phyloP scores from a whole-genome alignment of 2,329 filamentous ascomycete genomes.

The Rhytidhysteron rufulum region DNA sequence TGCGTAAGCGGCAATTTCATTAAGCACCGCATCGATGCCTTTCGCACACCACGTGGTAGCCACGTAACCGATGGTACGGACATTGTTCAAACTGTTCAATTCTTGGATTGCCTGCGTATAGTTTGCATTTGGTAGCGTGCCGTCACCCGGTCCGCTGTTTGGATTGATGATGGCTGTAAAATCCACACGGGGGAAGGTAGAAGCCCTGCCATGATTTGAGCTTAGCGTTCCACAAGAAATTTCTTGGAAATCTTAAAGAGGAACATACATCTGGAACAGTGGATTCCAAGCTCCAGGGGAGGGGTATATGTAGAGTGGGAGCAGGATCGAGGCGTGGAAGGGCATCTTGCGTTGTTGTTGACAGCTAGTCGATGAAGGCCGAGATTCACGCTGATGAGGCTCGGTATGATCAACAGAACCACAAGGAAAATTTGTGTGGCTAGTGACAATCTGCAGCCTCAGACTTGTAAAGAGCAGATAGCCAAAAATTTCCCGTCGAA shows the following conservation, averaged over 20 bases:
- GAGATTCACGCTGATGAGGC: not conserved
- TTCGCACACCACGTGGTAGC: slow-evolving; percentile 45
- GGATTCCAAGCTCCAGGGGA: slow-evolving; percentile 45
- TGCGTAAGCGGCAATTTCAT: slow-evolving; percentile 45
- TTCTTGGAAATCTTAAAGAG: slow-evolving; percentile 2
- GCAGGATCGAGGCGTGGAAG: slow-evolving; percentile 35
- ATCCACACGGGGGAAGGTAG: slow-evolving; percentile 35
- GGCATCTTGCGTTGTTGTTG: slow-evolving; percentile 4
- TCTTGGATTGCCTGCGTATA: slow-evolving; percentile 41
- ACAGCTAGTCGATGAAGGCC: not conserved
- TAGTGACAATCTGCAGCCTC: slow-evolving; percentile 1
- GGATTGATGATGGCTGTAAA: slow-evolving; percentile 52
- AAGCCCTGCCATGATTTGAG: slow-evolving; percentile 18
- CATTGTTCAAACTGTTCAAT: slow-evolving; percentile 44
- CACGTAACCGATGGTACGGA: slow-evolving; percentile 49
- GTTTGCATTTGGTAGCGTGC: slow-evolving; percentile 40
- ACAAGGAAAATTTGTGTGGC: slow-evolving; percentile 2
- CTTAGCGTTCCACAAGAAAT: slow-evolving; percentile 2
- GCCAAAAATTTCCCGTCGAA: slow-evolving; percentile 6
- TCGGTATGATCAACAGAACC: not conserved
- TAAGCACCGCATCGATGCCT: slow-evolving; percentile 15
- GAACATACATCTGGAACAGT: slow-evolving; percentile 39
- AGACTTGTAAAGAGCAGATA: slow-evolving; percentile 6
- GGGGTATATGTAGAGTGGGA: slow-evolving; percentile 50
- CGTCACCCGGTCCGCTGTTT: slow-evolving; percentile 45